phyloP scores from a whole-genome alignment of 225 moss, liverwort and hornwort species.

The Anthoceros angustus region DNA sequence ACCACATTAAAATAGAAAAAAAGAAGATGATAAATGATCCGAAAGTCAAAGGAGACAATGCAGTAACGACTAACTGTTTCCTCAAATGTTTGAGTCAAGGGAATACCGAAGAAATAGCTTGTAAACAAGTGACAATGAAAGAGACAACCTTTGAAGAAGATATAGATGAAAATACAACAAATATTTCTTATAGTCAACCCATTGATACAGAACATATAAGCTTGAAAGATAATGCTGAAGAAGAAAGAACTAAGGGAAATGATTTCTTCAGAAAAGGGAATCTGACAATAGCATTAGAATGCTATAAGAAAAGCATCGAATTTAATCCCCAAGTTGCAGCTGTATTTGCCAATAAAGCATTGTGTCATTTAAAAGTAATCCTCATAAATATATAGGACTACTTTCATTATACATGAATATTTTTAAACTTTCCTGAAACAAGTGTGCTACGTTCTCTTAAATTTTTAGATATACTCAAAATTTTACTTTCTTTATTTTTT shows the following conservation, averaged over 20 bases:
- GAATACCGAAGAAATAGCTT: neutral
- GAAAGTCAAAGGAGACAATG: neutral
- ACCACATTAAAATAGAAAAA: neutral
- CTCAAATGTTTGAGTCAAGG: neutral
- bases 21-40: neutral
- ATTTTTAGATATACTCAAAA: too few species aligned
- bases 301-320: slow-evolving; percentile 22
- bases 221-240: neutral
- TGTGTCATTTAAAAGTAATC: slow-evolving; percentile 23
- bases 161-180: too few species aligned
- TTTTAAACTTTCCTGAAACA: too few species aligned
- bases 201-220: neutral
- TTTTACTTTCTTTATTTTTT: neutral
- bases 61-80: neutral
- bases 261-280: slow-evolving; percentile 15
- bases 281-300: slow-evolving; percentile 26
- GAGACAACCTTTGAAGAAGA: too few species aligned
- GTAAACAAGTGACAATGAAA: neutral
- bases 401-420: neutral
- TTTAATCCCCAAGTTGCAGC: slow-evolving; percentile 10
- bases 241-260: slow-evolving; percentile 25
- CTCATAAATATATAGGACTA: too few species aligned
- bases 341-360: slow-evolving; percentile 29
- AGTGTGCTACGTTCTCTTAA: too few species aligned
- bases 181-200: neutral